phyloP scores from a whole-genome alignment of 805 yeast genomes.

The Ogataea siamensis region DNA sequence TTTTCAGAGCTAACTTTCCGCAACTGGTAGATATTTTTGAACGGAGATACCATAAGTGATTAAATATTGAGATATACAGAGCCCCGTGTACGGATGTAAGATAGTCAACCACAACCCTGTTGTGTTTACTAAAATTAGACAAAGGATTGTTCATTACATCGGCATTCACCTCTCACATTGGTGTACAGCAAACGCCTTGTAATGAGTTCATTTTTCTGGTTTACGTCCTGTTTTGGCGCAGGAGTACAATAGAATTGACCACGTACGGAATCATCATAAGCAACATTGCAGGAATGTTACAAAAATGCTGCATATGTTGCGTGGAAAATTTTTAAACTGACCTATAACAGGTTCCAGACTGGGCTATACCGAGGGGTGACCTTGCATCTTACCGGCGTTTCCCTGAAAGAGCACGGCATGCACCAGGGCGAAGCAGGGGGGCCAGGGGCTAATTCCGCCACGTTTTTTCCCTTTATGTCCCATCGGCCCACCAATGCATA shows the following conservation, averaged over 20 bases:
- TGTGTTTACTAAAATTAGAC: neutral
- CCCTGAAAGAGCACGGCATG: neutral
- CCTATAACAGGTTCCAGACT: neutral
- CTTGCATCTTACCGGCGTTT: neutral
- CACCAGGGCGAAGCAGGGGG: slow-evolving; percentile 2
- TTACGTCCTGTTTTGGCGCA: neutral
- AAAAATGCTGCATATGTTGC: neutral
- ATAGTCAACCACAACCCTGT: neutral
- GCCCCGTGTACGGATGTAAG: slow-evolving; percentile 6
- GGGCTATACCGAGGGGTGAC: neutral
- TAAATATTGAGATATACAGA: neutral
- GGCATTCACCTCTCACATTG: neutral
- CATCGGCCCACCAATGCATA: slow-evolving; percentile 4
- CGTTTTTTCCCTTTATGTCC: neutral
- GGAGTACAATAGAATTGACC: neutral
- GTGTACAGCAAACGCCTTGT: slow-evolving; percentile 1
- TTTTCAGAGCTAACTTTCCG: slow-evolving; percentile 43
- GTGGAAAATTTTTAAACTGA: neutral
- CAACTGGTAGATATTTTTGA: slow-evolving; percentile 36
- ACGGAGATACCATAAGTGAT: slow-evolving; percentile 20
- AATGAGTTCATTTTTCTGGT: neutral
- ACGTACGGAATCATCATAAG: neutral
- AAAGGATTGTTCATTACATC: neutral
- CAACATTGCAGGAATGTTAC: neutral
- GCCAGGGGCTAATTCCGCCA: slow-evolving; percentile 2